phyloP scores from a whole-genome alignment of 306 rosid species.

The Gleditsia sinensis region DNA sequence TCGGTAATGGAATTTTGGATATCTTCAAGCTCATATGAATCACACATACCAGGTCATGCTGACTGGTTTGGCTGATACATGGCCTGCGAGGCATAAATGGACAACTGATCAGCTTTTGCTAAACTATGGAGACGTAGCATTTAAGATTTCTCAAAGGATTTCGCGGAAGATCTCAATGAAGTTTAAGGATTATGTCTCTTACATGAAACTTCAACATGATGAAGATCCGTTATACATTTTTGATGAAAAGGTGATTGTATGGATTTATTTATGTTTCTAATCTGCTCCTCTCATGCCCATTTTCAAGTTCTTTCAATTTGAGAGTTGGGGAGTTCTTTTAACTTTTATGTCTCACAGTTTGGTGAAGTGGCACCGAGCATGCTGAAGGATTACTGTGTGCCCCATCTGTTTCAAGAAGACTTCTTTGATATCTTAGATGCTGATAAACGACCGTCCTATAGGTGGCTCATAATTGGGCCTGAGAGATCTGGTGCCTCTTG shows the following conservation, averaged over 20 bases:
- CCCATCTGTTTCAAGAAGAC: constrained; percentile 92
- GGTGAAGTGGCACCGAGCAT: constrained; percentile 88
- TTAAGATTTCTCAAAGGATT: constrained; percentile 85
- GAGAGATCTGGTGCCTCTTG: constrained; percentile 99
- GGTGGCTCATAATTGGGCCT: constrained; percentile 97
- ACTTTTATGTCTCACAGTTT: constrained; percentile 59
- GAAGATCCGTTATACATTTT: constrained; percentile 98
- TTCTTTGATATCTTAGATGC: constrained; percentile 73
- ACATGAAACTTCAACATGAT: constrained; percentile 79
- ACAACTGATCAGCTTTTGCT: constrained; percentile 68
- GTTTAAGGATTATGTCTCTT: constrained; percentile 81
- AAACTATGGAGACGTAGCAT: constrained; percentile 71
- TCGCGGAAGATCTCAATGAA: constrained; percentile 68
- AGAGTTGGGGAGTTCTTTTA: constrained; percentile 29
- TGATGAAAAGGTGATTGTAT: constrained; percentile 77
- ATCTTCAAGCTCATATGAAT: constrained; percentile 31
- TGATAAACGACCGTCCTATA: constrained; percentile 87
- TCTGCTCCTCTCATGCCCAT: constrained; percentile 1
- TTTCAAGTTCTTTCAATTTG: constrained; percentile 32
- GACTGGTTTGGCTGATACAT: constrained; percentile 73
- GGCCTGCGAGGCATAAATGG: constrained; percentile 94
- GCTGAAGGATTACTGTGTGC: constrained; percentile 85
- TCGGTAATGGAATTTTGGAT: background rate
- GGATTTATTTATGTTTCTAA: constrained; percentile 31
- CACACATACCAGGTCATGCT: constrained; percentile 64